Evolutionary conservation across 352 stramenopile species (phyloP).

Genomic region (Phytophthora hibernalis): DNA sequence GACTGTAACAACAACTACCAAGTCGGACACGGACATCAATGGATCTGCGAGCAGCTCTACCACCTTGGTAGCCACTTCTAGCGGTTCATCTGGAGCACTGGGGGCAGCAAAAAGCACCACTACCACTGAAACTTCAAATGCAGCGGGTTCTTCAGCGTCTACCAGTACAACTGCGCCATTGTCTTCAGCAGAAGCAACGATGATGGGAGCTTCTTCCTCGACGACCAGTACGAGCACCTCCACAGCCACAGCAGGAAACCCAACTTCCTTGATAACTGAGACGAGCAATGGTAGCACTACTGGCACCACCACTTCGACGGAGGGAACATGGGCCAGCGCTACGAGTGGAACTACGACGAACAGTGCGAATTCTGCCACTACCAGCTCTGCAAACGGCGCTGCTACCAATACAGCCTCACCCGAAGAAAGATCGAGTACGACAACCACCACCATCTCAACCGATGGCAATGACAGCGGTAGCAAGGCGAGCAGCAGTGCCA

Average conservation of each 20-base stretch:
- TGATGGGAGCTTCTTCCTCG: constrained; percentile 15
- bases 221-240: not conserved
- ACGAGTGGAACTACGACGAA: constrained; percentile 11
- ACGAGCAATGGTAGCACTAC: constrained; percentile 6
- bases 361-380: not conserved
- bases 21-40: constrained; percentile 24
- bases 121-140: constrained; percentile 11
- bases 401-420: constrained; percentile 5
- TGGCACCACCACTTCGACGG: constrained; percentile 9
- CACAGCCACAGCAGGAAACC: not conserved
- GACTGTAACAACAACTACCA: constrained; percentile 26
- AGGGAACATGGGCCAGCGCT: constrained; percentile 15
- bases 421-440: constrained; percentile 9
- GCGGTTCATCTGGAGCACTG: not conserved
- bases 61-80: constrained; percentile 13
- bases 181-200: constrained; percentile 17
- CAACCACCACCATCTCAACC: not conserved
- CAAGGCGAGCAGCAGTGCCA: constrained; percentile 11
- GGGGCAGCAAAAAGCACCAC: constrained; percentile 6
- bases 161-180: constrained; percentile 15
- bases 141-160: constrained; percentile 7
- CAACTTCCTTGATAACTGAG: not conserved
- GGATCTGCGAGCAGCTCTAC: constrained; percentile 25
- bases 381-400: constrained; percentile 8
- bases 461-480: not conserved